Evolutionary conservation across 163 green algal species (phyloP).

Genomic region (Scenedesmus sp.): DNA sequence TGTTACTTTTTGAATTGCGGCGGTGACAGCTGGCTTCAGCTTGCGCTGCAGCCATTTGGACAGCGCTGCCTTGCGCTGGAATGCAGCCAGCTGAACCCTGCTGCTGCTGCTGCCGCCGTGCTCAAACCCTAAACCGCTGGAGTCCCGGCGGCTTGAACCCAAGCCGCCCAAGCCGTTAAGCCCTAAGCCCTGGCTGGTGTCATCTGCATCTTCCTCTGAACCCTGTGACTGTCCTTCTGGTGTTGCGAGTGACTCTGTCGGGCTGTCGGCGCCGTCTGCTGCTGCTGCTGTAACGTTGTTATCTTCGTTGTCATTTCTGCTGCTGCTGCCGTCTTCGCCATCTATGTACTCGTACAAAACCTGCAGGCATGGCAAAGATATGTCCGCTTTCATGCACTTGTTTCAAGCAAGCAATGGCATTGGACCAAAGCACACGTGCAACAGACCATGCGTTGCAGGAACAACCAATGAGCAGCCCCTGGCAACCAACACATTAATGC

Average conservation of each 20-base stretch:
- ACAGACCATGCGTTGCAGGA: not conserved
- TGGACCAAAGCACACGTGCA: not conserved
- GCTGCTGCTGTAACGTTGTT: conserved; percentile 3
- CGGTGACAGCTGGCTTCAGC: conserved; percentile 9
- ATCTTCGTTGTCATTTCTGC: not conserved
- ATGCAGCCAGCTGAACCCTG: conserved; percentile 21
- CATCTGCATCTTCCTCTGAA: not conserved
- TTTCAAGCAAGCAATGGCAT: too few species aligned
- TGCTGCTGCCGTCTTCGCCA: conserved; percentile 34
- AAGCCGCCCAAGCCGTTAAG: not conserved
- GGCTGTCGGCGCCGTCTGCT: not conserved
- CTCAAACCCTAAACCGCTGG: not conserved
- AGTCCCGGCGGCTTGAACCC: not conserved
- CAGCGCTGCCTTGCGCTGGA: conserved; percentile 31
- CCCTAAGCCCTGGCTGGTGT: not conserved
- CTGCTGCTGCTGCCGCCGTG: not conserved
- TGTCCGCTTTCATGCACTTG: too few species aligned
- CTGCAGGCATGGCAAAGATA: not conserved
- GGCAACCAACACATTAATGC: not conserved
- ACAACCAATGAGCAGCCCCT: not conserved
- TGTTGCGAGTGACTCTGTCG: not conserved
- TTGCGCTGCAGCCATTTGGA: conserved; percentile 32
- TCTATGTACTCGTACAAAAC: conserved; percentile 54
- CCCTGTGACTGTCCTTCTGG: not conserved
- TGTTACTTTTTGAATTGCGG: not conserved